Percentiles rank a stretch among this genome's conserved stretches.
phyloP scores from a whole-genome alignment of 108 stramenopile genomes.

The Schizochytrium sp. region DNA sequence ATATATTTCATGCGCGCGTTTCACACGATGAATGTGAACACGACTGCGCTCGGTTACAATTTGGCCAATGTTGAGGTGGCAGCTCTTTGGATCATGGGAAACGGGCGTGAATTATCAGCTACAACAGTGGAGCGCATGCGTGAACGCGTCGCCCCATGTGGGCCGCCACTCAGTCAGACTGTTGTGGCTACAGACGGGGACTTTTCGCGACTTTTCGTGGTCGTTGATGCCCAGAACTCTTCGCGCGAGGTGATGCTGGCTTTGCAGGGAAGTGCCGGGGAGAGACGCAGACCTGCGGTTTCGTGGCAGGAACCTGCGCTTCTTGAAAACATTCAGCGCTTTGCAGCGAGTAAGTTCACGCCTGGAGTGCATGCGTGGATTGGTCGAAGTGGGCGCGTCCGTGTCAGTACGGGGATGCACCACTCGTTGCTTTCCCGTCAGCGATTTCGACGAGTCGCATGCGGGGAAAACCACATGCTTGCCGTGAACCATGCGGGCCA shows the following conservation, averaged over 20 bases:
- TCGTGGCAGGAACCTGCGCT: background rate
- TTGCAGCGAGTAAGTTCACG: background rate
- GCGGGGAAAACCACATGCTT: background rate
- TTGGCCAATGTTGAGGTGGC: slow-evolving; percentile 10
- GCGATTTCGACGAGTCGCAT: background rate
- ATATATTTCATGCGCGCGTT: background rate
- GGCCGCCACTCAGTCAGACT: background rate
- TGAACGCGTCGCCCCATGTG: background rate
- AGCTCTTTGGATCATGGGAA: background rate
- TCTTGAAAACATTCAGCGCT: background rate
- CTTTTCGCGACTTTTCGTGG: background rate
- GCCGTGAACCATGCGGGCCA: background rate
- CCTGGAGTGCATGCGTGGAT: background rate
- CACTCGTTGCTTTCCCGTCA: background rate
- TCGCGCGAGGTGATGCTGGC: background rate
- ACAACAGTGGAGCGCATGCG: background rate
- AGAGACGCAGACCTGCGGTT: background rate
- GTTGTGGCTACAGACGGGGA: background rate
- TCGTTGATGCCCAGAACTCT: background rate
- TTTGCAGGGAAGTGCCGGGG: background rate
- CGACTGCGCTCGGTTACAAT: background rate
- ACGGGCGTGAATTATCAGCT: background rate
- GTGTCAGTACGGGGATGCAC: slow-evolving; percentile 3
- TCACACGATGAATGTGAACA: background rate
- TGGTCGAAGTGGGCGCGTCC: background rate